Evolutionary conservation across 1,139 yeast genomes (phyloP).

Genomic region (Arxiozyma slooffiae): DNA sequence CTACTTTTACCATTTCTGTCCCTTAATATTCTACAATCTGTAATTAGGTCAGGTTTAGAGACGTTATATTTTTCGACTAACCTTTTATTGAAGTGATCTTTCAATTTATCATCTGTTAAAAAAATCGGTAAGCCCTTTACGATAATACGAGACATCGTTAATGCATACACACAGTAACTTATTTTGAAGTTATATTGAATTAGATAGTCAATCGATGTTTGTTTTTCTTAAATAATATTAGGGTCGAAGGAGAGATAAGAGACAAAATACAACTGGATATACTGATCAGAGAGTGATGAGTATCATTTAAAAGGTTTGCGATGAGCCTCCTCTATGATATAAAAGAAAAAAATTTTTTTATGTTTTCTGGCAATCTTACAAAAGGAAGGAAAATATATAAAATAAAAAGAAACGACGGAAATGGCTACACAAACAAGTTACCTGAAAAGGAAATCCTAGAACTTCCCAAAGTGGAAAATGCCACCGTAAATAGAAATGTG

Average conservation of each 20-base stretch:
- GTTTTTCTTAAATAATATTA: too few species aligned
- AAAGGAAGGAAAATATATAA: too few species aligned
- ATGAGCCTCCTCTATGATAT: too few species aligned
- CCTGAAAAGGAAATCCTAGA: neutral
- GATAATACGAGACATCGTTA: conserved; percentile 70
- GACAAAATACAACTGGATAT: too few species aligned
- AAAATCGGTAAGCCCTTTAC: conserved; percentile 89
- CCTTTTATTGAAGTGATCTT: conserved; percentile 55
- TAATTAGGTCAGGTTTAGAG: conserved; percentile 38
- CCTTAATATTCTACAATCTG: conserved; percentile 80
- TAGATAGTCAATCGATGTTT: too few species aligned
- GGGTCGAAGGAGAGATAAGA: too few species aligned
- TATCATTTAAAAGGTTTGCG: too few species aligned
- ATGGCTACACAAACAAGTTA: neutral
- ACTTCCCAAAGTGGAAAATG: neutral
- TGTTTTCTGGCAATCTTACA: neutral
- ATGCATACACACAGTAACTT: neutral
- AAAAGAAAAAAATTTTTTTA: too few species aligned
- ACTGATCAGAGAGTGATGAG: too few species aligned
- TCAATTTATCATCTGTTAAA: conserved; percentile 64
- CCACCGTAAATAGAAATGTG: neutral
- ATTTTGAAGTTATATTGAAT: too few species aligned
- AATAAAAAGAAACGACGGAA: neutral
- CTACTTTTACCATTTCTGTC: conserved; percentile 80
- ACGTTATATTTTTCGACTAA: conserved; percentile 29